These are phyloP conservation scores for Diaporthe sp. DNA, from an alignment of 2,329 filamentous ascomycete genomes.

Conservation along the genomic window DNA sequence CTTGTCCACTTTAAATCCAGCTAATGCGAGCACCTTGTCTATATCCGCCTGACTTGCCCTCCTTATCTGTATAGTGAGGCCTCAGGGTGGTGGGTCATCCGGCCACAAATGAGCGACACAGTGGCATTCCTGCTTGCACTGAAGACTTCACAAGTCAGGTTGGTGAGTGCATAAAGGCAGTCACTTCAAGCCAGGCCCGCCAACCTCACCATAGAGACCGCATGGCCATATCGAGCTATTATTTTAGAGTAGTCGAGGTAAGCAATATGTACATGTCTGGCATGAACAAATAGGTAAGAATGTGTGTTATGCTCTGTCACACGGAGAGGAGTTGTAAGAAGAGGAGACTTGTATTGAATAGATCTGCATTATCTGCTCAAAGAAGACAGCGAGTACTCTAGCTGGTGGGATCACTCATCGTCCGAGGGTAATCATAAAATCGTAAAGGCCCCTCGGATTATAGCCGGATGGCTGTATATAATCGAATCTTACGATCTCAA, in stretches of 20 bases:
- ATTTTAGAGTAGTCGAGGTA: too few relatives aligned
- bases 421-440: neutral
- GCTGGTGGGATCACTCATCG: neutral
- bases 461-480: neutral
- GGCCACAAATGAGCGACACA: neutral
- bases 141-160: neutral
- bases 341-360: neutral
- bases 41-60: too few relatives aligned
- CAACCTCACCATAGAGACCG: neutral
- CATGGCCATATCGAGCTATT: neutral
- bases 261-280: neutral
- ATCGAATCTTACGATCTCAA: neutral
- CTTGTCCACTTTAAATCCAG: neutral
- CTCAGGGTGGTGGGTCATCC: neutral
- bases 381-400: neutral
- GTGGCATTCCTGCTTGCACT: neutral
- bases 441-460: neutral
- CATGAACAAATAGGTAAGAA: neutral
- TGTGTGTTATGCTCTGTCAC: neutral
- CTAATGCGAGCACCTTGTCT: neutral
- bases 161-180: neutral
- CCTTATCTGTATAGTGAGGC: neutral
- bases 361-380: neutral
- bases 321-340: neutral
- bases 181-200: neutral